Base-by-base conservation (phyloP, 139 green algal genomes). In the Pycnococcus provasolii region DNA sequence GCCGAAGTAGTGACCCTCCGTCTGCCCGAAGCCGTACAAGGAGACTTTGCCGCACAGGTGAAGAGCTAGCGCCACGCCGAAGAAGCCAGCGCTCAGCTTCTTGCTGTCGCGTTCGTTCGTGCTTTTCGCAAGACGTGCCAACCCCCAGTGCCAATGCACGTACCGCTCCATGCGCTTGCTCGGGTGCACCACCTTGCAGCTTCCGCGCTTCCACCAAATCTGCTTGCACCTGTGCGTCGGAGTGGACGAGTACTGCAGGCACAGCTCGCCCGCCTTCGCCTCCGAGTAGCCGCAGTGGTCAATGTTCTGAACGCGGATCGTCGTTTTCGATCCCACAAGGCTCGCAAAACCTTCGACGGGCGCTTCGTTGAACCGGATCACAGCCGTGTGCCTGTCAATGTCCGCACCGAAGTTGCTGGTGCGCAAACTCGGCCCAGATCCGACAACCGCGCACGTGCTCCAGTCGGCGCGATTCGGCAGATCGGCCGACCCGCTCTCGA, bases 21-120 rank as follows among this genome's bases (percentile, higher is more conserved):
- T 57, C 43, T 72, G 39, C 39, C n/a, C 54, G 67, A 73, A 73
- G 39, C 67, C 67, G 43, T 73, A 73, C 15, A 73, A 4, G 60
- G 53, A 42, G 52, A 73, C 57, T 11, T 13, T 45, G 41, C 67
- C 67, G 67, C 67, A 73, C 57, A 73, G 8, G 67, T 73, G 67
- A n/a, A 73, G 44, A 3, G 67, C 67, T 13, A 73, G 42, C 42
- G 47, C 43, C 8, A 73, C 53, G 4, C 57, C 67, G 6, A 57
- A 65, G 58, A 73, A 73, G 8, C 67, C 67, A 13, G 15, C 67
- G 60, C 41, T 60, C 9, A 69, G 47, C 47, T 69, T 69, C 9
- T 11, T 9, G 9, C 61, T 47, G 46, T 45, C 62, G 62, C 62
- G 43, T 42, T 66, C 46, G 45, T 53, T 69, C 48, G 11, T 69